Conservation (phyloP, 345 rosid species). For the Citrus cavaleriei region DNA sequence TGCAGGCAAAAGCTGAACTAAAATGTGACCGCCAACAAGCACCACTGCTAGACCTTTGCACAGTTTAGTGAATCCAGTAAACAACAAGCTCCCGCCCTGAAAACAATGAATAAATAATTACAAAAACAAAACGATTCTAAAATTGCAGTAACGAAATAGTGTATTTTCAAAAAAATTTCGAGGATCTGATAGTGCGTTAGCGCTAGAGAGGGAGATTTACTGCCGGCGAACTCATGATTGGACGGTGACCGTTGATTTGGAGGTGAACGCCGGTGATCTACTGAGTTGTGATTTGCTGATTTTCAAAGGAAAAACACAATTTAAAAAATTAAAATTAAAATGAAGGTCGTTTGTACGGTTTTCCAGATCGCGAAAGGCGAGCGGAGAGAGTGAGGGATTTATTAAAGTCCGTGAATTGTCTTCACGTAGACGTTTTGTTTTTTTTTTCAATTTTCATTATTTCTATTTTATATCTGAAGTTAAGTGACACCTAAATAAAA, state of each 20-base stretch:
- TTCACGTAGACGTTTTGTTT: not conserved
- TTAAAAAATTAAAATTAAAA: not conserved
- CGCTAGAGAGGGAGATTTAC: constrained; percentile 6
- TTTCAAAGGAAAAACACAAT: not conserved
- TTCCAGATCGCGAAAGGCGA: constrained; percentile 5
- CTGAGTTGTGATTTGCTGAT: not conserved
- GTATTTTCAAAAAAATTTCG: not conserved
- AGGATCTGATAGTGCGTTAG: not conserved
- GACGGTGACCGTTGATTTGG: not conserved
- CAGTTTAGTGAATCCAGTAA: constrained; percentile 76
- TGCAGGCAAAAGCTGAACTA: constrained; percentile 77
- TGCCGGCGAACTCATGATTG: constrained; percentile 50
- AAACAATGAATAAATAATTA: not conserved
- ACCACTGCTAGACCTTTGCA: constrained; percentile 89
- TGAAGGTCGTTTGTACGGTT: not conserved
- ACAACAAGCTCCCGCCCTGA: constrained; percentile 60
- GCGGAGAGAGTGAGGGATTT: not conserved
- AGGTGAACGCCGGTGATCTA: constrained; percentile 15
- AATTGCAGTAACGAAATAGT: not conserved
- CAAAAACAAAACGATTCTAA: not conserved
- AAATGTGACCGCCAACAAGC: constrained; percentile 67
- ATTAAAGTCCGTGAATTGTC: not conserved
- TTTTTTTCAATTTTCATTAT: not conserved
- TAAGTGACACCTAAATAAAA: too few species aligned
- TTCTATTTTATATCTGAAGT: not conserved